Conservation (phyloP, 2,329 filamentous ascomycete genomes). For the Monosporascus sp. region DNA sequence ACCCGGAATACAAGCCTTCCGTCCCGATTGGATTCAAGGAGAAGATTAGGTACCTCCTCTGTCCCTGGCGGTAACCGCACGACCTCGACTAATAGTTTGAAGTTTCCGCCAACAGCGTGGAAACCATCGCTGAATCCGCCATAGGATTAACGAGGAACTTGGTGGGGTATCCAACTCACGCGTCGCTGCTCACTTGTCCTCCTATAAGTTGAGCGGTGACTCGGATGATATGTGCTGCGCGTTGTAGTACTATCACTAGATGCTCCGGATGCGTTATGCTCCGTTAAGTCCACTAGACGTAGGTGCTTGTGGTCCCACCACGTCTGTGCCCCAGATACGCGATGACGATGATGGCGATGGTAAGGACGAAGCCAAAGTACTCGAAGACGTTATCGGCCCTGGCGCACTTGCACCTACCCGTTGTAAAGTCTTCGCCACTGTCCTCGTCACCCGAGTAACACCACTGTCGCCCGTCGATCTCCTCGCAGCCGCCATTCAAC, state of each 20-base stretch:
- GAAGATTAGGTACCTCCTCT: not conserved
- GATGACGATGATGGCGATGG: conserved; percentile 14
- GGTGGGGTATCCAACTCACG: too few relatives aligned
- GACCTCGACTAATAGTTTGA: too few relatives aligned
- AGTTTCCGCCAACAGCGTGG: too few relatives aligned
- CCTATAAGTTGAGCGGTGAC: too few relatives aligned
- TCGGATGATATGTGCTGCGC: too few relatives aligned
- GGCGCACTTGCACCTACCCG: conserved; percentile 20
- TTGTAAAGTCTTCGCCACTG: conserved; percentile 2
- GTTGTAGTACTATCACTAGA: too few relatives aligned
- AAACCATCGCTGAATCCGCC: too few relatives aligned
- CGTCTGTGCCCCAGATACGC: conserved; percentile 13
- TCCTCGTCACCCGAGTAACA: not conserved
- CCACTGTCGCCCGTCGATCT: not conserved
- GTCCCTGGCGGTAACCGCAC: too few relatives aligned
- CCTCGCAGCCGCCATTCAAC: conserved; percentile 24
- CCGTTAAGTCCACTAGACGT: conserved; percentile 11
- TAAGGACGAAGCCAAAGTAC: conserved; percentile 21
- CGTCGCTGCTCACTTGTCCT: too few relatives aligned
- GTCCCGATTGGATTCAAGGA: not conserved
- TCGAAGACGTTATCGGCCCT: conserved; percentile 26
- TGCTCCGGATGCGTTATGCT: too few relatives aligned
- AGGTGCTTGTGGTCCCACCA: conserved; percentile 13
- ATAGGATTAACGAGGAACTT: too few relatives aligned
- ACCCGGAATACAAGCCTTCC: not conserved